Percentiles rank a stretch among this genome's conserved stretches.
phyloP scores from a whole-genome alignment of 495 filamentous ascomycete genomes.

The Cercophora samala region DNA sequence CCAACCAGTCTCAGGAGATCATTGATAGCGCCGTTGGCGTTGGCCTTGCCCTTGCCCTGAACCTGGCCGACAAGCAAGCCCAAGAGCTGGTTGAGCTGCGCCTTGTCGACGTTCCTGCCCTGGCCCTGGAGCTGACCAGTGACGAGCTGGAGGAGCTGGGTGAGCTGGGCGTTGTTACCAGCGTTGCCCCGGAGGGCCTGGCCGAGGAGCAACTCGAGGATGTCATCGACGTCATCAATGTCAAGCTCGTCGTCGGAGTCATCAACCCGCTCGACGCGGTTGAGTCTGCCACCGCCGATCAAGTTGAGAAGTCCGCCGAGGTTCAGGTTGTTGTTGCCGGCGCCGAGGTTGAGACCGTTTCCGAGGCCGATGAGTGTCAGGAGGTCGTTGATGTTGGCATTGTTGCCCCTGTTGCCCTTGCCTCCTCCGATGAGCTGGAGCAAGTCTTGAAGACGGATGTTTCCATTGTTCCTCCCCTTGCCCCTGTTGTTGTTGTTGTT shows the following conservation, averaged over 20 bases:
- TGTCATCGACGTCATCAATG: background rate
- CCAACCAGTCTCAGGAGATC: background rate
- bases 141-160: slow-evolving; percentile 2
- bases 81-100: background rate
- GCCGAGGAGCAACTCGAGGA: background rate
- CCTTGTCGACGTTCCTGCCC: background rate
- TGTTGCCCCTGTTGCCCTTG: background rate
- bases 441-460: slow-evolving; percentile 1
- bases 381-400: slow-evolving; percentile 1
- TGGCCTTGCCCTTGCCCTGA: slow-evolving; percentile 2
- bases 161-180: background rate
- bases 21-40: background rate
- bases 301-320: background rate
- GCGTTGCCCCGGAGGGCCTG: background rate
- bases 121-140: background rate
- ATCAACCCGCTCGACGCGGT: background rate
- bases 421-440: slow-evolving; percentile 1
- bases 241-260: background rate
- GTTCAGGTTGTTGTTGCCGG: background rate
- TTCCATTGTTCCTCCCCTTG: background rate
- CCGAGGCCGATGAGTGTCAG: background rate
- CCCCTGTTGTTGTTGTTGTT: background rate
- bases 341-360: background rate
- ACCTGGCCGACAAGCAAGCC: background rate
- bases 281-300: background rate